These are phyloP conservation scores for Penicillium subrubescens DNA, from an alignment of 495 filamentous ascomycete species.

Conservation along the genomic window DNA sequence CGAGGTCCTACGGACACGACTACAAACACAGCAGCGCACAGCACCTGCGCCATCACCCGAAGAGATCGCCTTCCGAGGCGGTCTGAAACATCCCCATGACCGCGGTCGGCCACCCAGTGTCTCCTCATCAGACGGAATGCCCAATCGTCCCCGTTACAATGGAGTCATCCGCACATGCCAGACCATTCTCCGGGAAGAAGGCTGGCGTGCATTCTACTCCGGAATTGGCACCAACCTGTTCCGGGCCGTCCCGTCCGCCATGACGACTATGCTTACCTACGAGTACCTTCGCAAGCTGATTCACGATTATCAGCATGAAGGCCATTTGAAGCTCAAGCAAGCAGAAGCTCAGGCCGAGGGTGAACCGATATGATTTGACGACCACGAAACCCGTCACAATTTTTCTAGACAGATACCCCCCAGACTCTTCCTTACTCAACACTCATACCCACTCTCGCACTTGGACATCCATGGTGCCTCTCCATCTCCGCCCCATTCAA, in stretches of 20 bases:
- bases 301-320: slow-evolving; percentile 52
- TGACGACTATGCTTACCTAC: slow-evolving; percentile 97
- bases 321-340: slow-evolving; percentile 37
- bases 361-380: slow-evolving; percentile 27
- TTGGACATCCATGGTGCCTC: background rate
- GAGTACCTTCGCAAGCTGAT: slow-evolving; percentile 75
- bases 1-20: slow-evolving; percentile 86
- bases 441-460: slow-evolving; percentile 1
- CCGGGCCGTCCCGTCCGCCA: slow-evolving; percentile 89
- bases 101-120: slow-evolving; percentile 47
- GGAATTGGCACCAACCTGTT: slow-evolving; percentile 98
- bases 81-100: slow-evolving; percentile 49
- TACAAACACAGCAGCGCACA: slow-evolving; percentile 81
- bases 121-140: slow-evolving; percentile 59
- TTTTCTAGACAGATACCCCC: slow-evolving; percentile 3
- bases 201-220: slow-evolving; percentile 95
- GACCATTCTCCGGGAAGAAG: slow-evolving; percentile 86
- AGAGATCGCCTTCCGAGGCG: slow-evolving; percentile 66
- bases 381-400: slow-evolving; percentile 3
- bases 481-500: background rate
- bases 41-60: slow-evolving; percentile 46
- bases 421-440: background rate
- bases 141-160: slow-evolving; percentile 68
- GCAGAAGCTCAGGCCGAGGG: slow-evolving; percentile 20
- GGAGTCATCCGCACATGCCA: slow-evolving; percentile 81